phyloP scores from a whole-genome alignment of 139 green algal genomes.

The Picochlorum sp. region DNA sequence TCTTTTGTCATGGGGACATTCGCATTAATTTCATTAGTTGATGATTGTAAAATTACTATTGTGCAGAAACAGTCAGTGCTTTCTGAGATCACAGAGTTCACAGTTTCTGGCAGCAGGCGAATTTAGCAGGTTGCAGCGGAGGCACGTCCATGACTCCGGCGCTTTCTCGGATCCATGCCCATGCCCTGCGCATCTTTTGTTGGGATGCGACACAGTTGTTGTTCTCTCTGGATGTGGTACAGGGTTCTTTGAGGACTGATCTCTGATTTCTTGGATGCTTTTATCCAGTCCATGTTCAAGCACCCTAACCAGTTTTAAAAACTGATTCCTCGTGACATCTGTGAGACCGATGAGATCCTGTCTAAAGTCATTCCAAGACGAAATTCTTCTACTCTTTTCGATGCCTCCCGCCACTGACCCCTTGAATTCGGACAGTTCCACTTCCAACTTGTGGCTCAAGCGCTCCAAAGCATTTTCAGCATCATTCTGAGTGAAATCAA shows the following conservation, averaged over 20 bases:
- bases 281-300: conserved; percentile 18
- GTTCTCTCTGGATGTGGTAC: too few relatives aligned
- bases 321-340: conserved; percentile 73
- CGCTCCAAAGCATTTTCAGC: conserved; percentile 71
- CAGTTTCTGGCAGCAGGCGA: too few relatives aligned
- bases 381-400: not conserved
- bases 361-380: conserved; percentile 46
- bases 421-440: conserved; percentile 44
- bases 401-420: not conserved
- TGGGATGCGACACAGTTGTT: too few relatives aligned
- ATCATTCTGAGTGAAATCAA: conserved; percentile 84
- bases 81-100: too few relatives aligned
- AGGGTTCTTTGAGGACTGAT: not conserved
- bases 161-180: too few relatives aligned
- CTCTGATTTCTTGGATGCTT: not conserved
- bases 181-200: too few relatives aligned
- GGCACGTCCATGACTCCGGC: too few relatives aligned
- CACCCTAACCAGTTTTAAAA: conserved; percentile 73
- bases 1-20: conserved; percentile 11
- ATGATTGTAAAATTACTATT: not conserved
- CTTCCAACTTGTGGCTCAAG: conserved; percentile 72
- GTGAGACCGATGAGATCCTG: conserved; percentile 81
- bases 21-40: conserved; percentile 11
- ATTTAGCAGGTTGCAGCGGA: too few relatives aligned
- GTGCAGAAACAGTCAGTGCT: not conserved